phyloP scores from a whole-genome alignment of 768 basidiomycete species.

The Pseudohyphozyma bogoriensis region DNA sequence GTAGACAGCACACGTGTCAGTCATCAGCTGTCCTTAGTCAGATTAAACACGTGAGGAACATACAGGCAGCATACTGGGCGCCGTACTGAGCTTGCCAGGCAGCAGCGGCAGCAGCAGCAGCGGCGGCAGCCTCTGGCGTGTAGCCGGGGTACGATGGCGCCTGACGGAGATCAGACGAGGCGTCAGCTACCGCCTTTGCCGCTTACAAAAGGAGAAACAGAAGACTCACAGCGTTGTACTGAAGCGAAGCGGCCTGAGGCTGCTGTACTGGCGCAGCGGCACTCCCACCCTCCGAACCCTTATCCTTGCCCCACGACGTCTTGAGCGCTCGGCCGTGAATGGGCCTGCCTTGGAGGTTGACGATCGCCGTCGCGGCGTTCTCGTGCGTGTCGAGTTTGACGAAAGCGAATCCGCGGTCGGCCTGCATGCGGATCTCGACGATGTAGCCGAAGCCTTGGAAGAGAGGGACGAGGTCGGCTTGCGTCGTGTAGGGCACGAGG shows the following conservation, averaged over 20 bases:
- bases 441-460: constrained; percentile 99
- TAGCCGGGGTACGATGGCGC: not conserved
- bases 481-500: constrained; percentile 91
- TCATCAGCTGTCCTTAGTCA: not conserved
- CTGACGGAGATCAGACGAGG: not conserved
- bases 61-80: constrained; percentile 48
- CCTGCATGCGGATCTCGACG: constrained; percentile 97
- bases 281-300: not conserved
- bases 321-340: constrained; percentile 96
- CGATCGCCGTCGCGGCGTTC: constrained; percentile 95
- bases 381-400: constrained; percentile 98
- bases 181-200: too few relatives aligned
- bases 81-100: constrained; percentile 63
- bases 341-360: constrained; percentile 91
- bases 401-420: constrained; percentile 96
- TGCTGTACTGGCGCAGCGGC: not conserved
- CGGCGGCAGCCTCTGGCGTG: constrained; percentile 28
- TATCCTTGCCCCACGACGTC: constrained; percentile 96
- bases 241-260: not conserved
- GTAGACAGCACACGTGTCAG: not conserved
- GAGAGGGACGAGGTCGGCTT: constrained; percentile 91
- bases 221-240: not conserved
- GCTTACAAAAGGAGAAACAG: not conserved
- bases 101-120: constrained; percentile 13
- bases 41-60: not conserved